Conservation (phyloP, 306 rosid genomes). For the Castanea sativa region DNA sequence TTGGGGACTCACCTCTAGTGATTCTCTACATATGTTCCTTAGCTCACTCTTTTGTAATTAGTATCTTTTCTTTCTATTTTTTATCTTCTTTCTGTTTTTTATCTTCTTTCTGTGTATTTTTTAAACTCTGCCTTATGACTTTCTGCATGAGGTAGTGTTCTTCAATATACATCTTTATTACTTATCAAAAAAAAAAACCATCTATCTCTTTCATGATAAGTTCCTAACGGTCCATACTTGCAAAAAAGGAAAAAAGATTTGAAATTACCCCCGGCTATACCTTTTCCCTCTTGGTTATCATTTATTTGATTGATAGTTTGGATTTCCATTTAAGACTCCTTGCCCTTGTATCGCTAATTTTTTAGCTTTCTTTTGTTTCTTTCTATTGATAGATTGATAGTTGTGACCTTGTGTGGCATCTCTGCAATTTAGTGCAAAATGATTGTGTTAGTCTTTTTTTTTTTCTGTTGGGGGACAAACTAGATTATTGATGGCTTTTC, state of each 20-base stretch:
- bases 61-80: too few species aligned
- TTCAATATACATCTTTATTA: too few species aligned
- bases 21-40: too few species aligned
- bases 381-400: not conserved
- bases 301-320: not conserved
- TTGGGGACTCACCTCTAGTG: too few species aligned
- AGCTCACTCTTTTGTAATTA: too few species aligned
- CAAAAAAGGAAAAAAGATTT: not conserved
- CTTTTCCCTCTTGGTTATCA: not conserved
- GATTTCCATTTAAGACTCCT: not conserved
- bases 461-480: not conserved
- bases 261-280: not conserved
- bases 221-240: not conserved
- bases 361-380: too few species aligned
- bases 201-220: not conserved
- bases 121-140: too few species aligned
- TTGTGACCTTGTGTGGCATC: not conserved
- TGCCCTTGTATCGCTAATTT: too few species aligned
- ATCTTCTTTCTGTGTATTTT: too few species aligned
- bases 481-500: conserved; percentile 14
- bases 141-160: too few species aligned
- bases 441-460: not conserved
- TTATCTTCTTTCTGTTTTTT: too few species aligned
- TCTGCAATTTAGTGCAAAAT: not conserved
- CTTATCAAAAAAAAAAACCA: not conserved